These are phyloP conservation scores for Crithidia bombi DNA, from an alignment of 208 protist genomes.

Conservation along the genomic window DNA sequence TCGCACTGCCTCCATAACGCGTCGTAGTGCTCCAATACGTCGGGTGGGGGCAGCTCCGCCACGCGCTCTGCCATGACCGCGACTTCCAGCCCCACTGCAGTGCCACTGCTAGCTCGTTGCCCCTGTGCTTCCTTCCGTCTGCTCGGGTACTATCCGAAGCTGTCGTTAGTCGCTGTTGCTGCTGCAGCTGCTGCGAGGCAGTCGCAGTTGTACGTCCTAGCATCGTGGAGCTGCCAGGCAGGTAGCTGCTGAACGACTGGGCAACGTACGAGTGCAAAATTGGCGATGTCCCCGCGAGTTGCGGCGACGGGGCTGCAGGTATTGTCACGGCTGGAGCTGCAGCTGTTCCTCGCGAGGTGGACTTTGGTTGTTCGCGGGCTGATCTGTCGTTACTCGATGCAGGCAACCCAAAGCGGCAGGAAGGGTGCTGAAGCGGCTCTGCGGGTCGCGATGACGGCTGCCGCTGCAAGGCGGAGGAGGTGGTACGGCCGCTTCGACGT, in stretches of 20 bases:
- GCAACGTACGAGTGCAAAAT: slow-evolving; percentile 19
- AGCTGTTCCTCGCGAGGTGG: not conserved
- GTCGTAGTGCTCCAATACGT: slow-evolving; percentile 31
- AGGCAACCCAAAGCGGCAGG: slow-evolving; percentile 3
- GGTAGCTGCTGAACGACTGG: slow-evolving; percentile 17
- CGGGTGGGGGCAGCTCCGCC: slow-evolving; percentile 6
- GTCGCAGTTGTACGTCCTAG: not conserved
- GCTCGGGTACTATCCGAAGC: not conserved
- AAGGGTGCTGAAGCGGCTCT: not conserved
- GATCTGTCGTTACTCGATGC: not conserved
- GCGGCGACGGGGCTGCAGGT: slow-evolving; percentile 6
- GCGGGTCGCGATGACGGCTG: not conserved
- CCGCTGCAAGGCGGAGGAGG: not conserved
- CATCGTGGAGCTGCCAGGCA: slow-evolving; percentile 14
- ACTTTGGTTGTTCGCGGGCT: not conserved
- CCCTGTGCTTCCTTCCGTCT: not conserved
- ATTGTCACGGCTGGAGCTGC: not conserved
- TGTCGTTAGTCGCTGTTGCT: not conserved
- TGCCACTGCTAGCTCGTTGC: no score
- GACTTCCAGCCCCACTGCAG: slow-evolving; percentile 14
- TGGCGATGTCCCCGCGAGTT: slow-evolving; percentile 9
- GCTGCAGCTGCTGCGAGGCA: not conserved
- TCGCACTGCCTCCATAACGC: not conserved
- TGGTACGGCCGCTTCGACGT: not conserved
- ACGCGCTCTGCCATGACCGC: slow-evolving; percentile 7